A percentile compares a stretch with the other conserved stretches of the same genome.
Conservation (phyloP, 2,329 filamentous ascomycete genomes). For the Exophiala bonariae region DNA sequence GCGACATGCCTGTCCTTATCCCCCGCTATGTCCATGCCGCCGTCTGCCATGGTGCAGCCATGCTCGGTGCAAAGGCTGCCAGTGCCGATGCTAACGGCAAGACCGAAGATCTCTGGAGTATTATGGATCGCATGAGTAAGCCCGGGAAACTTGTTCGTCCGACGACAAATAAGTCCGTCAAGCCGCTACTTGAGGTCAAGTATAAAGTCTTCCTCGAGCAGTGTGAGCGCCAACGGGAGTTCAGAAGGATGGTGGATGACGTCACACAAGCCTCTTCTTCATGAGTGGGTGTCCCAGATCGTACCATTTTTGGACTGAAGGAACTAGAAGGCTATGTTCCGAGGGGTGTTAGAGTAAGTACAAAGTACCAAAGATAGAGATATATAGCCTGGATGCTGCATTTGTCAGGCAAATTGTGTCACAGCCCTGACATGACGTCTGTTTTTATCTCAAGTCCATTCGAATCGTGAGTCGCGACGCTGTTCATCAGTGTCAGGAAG, state of each 20-base stretch:
- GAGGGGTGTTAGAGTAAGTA: no score
- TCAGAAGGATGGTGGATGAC: constrained; percentile 75
- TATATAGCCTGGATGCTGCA: no score
- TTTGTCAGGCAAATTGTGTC: no score
- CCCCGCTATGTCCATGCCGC: constrained; percentile 92
- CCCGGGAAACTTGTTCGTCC: constrained; percentile 81
- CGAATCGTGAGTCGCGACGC: no score
- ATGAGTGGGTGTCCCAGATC: background rate
- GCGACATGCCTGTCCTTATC: constrained; percentile 88
- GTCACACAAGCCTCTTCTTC: constrained; percentile 28
- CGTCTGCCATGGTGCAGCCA: constrained; percentile 96
- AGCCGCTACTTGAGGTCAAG: constrained; percentile 79
- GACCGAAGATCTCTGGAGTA: constrained; percentile 87
- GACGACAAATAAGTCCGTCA: constrained; percentile 69
- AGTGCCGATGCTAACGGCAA: constrained; percentile 74
- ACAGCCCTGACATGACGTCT: no score
- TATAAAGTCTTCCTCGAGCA: constrained; percentile 96
- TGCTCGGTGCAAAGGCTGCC: constrained; percentile 97
- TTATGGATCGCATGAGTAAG: constrained; percentile 98
- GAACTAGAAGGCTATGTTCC: no score
- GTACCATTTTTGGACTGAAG: no score
- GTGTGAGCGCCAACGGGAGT: constrained; percentile 79
- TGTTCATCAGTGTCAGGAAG: no score
- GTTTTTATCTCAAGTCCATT: no score
- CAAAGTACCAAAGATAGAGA: no score